phyloP scores from a whole-genome alignment of 2,329 filamentous ascomycete genomes.

The Diaporthe destruens region DNA sequence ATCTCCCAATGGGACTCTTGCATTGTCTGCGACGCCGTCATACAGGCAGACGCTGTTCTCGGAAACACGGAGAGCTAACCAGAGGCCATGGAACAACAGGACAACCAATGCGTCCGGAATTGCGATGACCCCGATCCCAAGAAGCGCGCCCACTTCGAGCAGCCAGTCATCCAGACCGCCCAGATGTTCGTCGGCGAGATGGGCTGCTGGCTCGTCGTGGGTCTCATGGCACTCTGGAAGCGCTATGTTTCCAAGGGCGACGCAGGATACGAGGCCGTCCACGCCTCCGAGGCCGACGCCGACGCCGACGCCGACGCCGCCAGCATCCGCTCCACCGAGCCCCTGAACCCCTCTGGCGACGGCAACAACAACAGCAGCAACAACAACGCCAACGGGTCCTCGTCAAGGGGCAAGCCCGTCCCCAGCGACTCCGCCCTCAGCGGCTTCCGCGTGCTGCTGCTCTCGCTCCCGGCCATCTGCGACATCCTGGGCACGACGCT shows the following conservation, averaged over 20 bases:
- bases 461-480: conserved; percentile 89
- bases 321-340: conserved; percentile 58
- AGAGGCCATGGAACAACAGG: conserved; percentile 60
- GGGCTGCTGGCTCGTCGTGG: conserved; percentile 94
- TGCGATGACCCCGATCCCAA: conserved; percentile 79
- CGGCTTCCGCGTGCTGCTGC: conserved; percentile 78
- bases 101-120: conserved; percentile 96
- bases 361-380: conserved; percentile 56
- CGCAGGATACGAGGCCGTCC: conserved; percentile 75
- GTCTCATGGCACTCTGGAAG: conserved; percentile 74
- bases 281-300: conserved; percentile 59
- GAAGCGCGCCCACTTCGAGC: conserved; percentile 83
- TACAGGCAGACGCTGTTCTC: neutral
- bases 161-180: conserved; percentile 94
- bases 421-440: conserved; percentile 68
- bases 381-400: conserved; percentile 54
- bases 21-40: conserved; percentile 13
- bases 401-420: conserved; percentile 50
- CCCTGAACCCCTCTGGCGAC: conserved; percentile 56
- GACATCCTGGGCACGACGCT: conserved; percentile 96
- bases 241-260: conserved; percentile 61
- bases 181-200: conserved; percentile 99
- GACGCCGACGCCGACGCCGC: conserved; percentile 60
- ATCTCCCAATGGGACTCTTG: neutral
- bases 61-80: conserved; percentile 25